These are phyloP conservation scores for Pseudopithomyces chartarum DNA, from an alignment of 2,329 filamentous ascomycete species.

Conservation along the genomic window DNA sequence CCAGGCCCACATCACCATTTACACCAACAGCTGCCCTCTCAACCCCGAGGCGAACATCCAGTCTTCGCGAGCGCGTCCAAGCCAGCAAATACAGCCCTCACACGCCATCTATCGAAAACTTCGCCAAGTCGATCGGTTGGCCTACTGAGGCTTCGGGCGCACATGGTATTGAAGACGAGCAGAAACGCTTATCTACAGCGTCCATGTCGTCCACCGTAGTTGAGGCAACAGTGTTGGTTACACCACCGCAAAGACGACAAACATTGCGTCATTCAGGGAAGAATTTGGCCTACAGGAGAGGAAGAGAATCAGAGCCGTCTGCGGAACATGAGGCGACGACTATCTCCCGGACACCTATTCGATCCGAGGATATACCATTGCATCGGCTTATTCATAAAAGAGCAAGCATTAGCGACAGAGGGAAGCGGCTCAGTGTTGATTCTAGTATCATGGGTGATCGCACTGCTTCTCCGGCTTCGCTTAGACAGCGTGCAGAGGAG, in stretches of 20 bases:
- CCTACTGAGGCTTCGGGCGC: slow-evolving; percentile 42
- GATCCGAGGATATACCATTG: slow-evolving; percentile 49
- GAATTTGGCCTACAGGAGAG: slow-evolving; percentile 56
- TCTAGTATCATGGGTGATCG: slow-evolving; percentile 32
- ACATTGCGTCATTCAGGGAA: slow-evolving; percentile 60
- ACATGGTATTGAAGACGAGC: slow-evolving; percentile 34
- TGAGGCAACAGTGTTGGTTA: slow-evolving; percentile 60
- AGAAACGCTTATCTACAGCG: slow-evolving; percentile 54
- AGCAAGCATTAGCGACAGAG: slow-evolving; percentile 54
- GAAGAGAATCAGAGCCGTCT: slow-evolving; percentile 45
- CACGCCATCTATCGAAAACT: slow-evolving; percentile 52
- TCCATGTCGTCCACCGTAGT: slow-evolving; percentile 61
- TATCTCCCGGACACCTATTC: slow-evolving; percentile 51
- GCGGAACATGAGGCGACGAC: slow-evolving; percentile 49
- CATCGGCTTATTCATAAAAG: slow-evolving; percentile 58
- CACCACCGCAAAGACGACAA: slow-evolving; percentile 50
- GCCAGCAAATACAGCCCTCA: slow-evolving; percentile 38
- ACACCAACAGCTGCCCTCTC: slow-evolving; percentile 26
- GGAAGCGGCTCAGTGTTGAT: slow-evolving; percentile 35
- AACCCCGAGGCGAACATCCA: slow-evolving; percentile 27
- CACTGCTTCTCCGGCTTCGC: slow-evolving; percentile 35
- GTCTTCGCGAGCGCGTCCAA: slow-evolving; percentile 40
- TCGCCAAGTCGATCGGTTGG: slow-evolving; percentile 58
- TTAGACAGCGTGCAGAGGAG: slow-evolving; percentile 30
- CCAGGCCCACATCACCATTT: slow-evolving; percentile 21